Base-by-base conservation (phyloP, 768 basidiomycete genomes). In the Leccinum subgranulosum region DNA sequence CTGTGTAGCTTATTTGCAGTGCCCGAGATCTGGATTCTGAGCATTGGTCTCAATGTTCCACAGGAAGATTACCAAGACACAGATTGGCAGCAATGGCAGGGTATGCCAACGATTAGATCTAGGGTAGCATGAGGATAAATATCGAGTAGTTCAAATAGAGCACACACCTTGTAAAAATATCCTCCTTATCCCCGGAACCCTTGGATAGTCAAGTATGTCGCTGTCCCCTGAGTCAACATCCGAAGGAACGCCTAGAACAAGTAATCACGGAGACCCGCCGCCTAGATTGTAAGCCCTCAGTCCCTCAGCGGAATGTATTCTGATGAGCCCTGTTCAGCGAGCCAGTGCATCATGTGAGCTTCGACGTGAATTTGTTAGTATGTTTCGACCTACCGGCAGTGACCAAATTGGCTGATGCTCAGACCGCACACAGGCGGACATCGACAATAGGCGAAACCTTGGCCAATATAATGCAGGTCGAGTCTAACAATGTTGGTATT, bases 311-410 rank as follows among this genome's bases (percentile, higher is more conserved):
- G 14, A n/a, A 39, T 25, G 17, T 3, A 8, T 39, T 50, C 48
- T 65, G 4, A 66, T 2, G 0, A 0, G 8, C 9, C 6, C 5
- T 6, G n/a, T 27, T 2, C 14, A 65, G 63, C 43, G 48, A 50
- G 3, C 12, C 12, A n/a, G 21, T 10, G 10, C 14, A 33, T 28
- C 4, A 4, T 17, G 43, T 49, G 17, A 15, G 19, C 4, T 12
- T 49, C 11, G 45, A 61, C 14, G 21, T 33, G 25, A 54, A 33
- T 21, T 39, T 28, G 65, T 64, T 1, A 50, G 59, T 58, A 19
- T 41, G 17, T 1, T 17, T 25, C 21, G 10, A 9, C 3, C 33
- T 52, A 41, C 2, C 11, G 7, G 19, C 9, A 28, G 25, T 23
- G 4, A 12, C 19, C 33, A 31, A 50, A 12, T 11, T 9, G 23